A percentile compares a stretch with the other conserved stretches of the same genome.
Evolutionary conservation across 306 rosid genomes (phyloP).

Genomic region (Boehmeria nivea): DNA sequence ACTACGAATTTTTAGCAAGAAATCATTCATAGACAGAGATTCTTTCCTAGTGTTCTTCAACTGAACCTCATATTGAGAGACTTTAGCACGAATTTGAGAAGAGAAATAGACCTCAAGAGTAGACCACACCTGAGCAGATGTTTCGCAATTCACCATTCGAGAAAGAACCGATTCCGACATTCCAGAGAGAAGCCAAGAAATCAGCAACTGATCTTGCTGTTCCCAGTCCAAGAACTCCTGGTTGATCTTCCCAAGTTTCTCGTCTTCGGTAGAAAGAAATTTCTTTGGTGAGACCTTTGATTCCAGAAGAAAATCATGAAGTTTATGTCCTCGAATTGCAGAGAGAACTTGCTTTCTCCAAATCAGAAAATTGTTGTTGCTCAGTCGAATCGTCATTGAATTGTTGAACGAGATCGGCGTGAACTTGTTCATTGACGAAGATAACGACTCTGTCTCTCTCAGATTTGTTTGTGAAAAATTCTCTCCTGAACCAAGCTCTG

Average conservation of each 20-base stretch:
- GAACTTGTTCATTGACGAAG: no score
- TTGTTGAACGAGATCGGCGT: neutral
- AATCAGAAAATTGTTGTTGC: neutral
- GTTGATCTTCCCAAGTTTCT: neutral
- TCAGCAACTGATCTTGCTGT: neutral
- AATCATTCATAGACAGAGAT: neutral
- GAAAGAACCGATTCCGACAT: neutral
- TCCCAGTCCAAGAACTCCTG: neutral
- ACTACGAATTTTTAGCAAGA: neutral
- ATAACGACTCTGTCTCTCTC: no score
- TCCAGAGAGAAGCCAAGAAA: neutral
- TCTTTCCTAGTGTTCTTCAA: neutral
- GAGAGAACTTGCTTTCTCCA: neutral
- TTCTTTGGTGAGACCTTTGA: neutral
- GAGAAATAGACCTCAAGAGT: neutral
- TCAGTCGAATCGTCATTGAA: neutral
- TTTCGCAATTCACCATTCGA: neutral
- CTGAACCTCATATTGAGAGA: neutral
- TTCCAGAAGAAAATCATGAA: neutral
- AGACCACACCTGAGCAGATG: neutral
- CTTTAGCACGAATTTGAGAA: neutral
- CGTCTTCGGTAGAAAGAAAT: neutral
- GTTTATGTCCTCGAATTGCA: neutral
- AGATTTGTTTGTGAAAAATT: no score
- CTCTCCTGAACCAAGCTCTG: no score